Evolutionary conservation across 2,329 filamentous ascomycete genomes (phyloP).

Genomic region (Diaporthe capsici): DNA sequence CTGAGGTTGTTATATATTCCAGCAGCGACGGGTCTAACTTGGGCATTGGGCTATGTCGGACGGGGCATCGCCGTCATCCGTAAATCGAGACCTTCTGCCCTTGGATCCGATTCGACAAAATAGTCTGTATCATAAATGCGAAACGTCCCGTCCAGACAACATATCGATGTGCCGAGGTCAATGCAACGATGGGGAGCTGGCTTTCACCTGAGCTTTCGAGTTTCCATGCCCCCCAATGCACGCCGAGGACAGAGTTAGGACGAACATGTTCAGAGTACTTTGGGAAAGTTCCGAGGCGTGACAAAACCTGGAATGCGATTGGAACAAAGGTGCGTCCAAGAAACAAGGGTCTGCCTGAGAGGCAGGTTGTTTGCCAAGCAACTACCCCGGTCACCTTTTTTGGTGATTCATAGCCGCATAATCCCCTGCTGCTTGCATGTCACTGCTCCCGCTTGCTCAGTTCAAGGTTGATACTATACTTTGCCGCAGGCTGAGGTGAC

Average conservation of each 20-base stretch:
- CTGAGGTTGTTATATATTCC: background rate
- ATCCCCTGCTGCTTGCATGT: too few relatives aligned
- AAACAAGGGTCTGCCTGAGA: slow-evolving; percentile 5
- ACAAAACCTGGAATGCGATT: slow-evolving; percentile 15
- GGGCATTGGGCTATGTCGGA: background rate
- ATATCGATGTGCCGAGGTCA: slow-evolving; percentile 1
- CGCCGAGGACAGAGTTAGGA: background rate
- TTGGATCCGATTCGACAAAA: slow-evolving; percentile 5
- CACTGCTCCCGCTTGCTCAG: background rate
- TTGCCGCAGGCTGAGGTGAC: background rate
- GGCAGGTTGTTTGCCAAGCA: background rate
- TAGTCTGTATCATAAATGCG: background rate
- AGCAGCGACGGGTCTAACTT: background rate
- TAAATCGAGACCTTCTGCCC: background rate
- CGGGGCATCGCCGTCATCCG: background rate
- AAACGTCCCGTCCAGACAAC: slow-evolving; percentile 2
- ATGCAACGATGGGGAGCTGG: background rate
- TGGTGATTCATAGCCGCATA: background rate
- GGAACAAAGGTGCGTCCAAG: background rate
- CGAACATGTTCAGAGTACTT: background rate
- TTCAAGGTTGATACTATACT: background rate
- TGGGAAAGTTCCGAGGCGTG: background rate
- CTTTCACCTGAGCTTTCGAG: background rate
- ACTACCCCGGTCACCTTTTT: background rate
- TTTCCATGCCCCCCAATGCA: background rate